Percentiles rank a stretch among this genome's conserved stretches.
These are phyloP conservation scores for Xylaria sp. DNA, from an alignment of 2,329 filamentous ascomycete genomes.

Conservation along the genomic window DNA sequence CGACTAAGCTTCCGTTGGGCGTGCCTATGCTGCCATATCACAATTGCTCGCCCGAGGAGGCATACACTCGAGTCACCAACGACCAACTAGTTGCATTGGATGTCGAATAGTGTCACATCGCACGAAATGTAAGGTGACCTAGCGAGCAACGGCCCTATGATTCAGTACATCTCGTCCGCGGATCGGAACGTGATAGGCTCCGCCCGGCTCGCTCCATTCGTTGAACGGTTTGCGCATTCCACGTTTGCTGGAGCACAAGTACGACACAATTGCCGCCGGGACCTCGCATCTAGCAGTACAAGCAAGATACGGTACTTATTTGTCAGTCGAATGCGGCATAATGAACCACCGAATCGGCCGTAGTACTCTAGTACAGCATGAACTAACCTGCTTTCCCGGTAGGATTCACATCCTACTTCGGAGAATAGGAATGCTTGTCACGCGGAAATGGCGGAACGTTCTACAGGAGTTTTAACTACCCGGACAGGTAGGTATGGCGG, in stretches of 20 bases:
- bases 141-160: slow-evolving; percentile 17
- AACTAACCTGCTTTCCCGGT: slow-evolving; percentile 11
- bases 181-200: slow-evolving; percentile 17
- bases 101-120: slow-evolving; percentile 9
- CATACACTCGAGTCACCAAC: slow-evolving; percentile 9
- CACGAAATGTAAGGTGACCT: slow-evolving; percentile 12
- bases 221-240: slow-evolving; percentile 14
- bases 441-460: slow-evolving; percentile 16
- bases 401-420: slow-evolving; percentile 8
- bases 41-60: slow-evolving; percentile 8
- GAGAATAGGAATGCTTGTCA: slow-evolving; percentile 9
- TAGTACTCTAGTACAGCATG: slow-evolving; percentile 13
- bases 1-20: not conserved
- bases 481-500: not conserved
- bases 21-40: not conserved
- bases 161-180: slow-evolving; percentile 22
- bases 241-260: slow-evolving; percentile 28
- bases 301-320: slow-evolving; percentile 35
- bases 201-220: slow-evolving; percentile 20
- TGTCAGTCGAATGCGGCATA: slow-evolving; percentile 13
- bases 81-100: slow-evolving; percentile 8
- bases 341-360: slow-evolving; percentile 1
- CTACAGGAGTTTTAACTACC: slow-evolving; percentile 11
- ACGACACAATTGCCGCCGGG: slow-evolving; percentile 24
- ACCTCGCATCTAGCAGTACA: slow-evolving; percentile 27